These are phyloP conservation scores for Serpula lacrymans DNA, from an alignment of 768 basidiomycete genomes.

Conservation along the genomic window DNA sequence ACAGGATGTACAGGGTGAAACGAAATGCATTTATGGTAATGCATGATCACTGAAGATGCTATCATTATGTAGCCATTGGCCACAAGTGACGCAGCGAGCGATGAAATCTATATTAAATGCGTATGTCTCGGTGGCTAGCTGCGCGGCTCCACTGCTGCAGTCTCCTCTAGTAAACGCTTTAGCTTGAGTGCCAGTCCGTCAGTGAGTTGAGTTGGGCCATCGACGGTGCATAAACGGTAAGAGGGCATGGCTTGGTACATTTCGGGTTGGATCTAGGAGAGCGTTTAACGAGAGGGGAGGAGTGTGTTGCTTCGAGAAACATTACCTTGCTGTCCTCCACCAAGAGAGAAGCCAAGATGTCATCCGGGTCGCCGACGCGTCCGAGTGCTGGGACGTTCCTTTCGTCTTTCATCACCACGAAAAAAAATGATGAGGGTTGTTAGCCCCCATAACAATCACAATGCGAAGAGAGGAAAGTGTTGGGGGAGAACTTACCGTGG, in stretches of 20 bases:
- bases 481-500: conserved; percentile 38
- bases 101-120: no score
- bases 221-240: conserved; percentile 74
- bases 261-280: conserved; percentile 53
- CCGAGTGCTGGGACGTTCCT: conserved; percentile 73
- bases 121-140: no score
- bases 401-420: conserved; percentile 62
- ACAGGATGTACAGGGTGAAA: no score
- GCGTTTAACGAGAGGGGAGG: no score
- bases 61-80: no score
- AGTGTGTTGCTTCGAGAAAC: no score
- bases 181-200: conserved; percentile 58
- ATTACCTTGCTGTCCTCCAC: conserved; percentile 67
- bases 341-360: conserved; percentile 74
- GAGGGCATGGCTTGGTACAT: conserved; percentile 85
- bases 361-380: conserved; percentile 79
- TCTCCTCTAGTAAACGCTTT: conserved; percentile 31
- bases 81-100: no score
- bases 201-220: conserved; percentile 68
- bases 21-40: no score
- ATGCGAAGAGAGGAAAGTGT: no score
- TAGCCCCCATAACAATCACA: no score
- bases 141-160: conserved; percentile 33
- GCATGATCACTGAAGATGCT: no score
- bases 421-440: no score